phyloP scores from a whole-genome alignment of 768 basidiomycete species.

The Lentinula raphanica region DNA sequence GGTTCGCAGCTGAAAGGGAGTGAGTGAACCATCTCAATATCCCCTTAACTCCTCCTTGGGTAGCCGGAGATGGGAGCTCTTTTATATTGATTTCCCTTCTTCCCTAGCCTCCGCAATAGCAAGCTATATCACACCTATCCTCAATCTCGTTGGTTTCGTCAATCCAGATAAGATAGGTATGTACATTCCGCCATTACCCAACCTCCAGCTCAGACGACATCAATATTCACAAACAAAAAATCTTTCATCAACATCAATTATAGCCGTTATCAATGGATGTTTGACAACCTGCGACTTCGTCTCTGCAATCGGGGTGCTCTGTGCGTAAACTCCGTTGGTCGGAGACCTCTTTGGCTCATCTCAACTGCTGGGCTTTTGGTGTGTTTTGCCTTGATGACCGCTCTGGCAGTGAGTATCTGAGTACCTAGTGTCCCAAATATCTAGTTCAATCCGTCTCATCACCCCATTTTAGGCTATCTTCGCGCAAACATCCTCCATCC shows the following conservation, averaged over 20 bases:
- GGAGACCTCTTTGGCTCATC: constrained; percentile 2
- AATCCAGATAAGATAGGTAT: constrained; percentile 1
- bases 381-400: constrained; percentile 1
- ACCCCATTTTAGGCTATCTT: background rate
- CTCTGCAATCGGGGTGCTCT: constrained; percentile 1
- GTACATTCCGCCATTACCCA: background rate
- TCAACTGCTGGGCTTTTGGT: constrained; percentile 2
- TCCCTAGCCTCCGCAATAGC: background rate
- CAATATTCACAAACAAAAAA: background rate
- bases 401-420: background rate
- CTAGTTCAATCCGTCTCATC: background rate
- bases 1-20: constrained; percentile 5
- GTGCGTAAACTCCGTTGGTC: constrained; percentile 1
- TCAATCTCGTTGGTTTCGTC: background rate
- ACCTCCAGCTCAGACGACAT: too few species aligned
- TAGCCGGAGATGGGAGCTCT: background rate
- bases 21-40: background rate
- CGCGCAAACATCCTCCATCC: background rate
- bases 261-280: background rate
- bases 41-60: background rate
- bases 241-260: background rate
- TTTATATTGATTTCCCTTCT: background rate
- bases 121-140: background rate
- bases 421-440: background rate
- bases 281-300: constrained; percentile 4